Evolutionary conservation across 306 rosid species (phyloP), one percentile per base, ranked within the genome.

Genomic region (Pyrus bretschneideri): DNA sequence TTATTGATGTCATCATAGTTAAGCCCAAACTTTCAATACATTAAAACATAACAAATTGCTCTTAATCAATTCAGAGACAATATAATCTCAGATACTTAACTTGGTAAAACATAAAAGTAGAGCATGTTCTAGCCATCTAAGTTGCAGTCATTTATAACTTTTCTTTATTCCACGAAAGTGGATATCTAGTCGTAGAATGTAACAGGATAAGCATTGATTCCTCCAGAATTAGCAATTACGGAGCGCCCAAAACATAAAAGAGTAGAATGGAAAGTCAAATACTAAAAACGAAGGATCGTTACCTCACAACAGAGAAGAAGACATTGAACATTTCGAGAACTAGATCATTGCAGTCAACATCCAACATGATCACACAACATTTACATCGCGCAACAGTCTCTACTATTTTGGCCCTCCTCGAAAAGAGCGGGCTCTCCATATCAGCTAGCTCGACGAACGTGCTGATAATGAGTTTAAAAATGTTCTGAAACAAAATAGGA

Each of bases 261-360:
- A 21, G 4, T 3, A 9, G 38, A 11, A 59, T 40, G 19, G 13
- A 55, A 54, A 5, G 44, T 14, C 67, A 25, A 4, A 15, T 58
- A 62, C 38, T 27, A 12, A 38, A 19, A 62, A 62, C 4, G 30
- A 71, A 71, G 72, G 62, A 81, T 73, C 65, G 38, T 72, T 64
- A 92, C 99, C 99, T 92, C 80, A 84, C 90, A 82, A 84, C 87
- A n/a, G 91, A 84, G 87, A 95, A 95, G 79, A 95, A 88, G 67
- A 75, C 80, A 57, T 77, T 89, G 83, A 92, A 90, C 97, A 89
- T 89, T 80, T 90, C 91, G 1, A 85, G 61, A 78, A 92, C 89
- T 77, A 95, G 83, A 85, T 89, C 92, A 40, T 76, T 27, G 86
- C 93, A 80, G 70, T 86, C 86, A 79, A 88, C 83, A 82, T 95